Percentiles rank a stretch among this genome's conserved stretches.
Conservation (phyloP, 164 flowering plant species). For the Nymphaea colorata region DNA sequence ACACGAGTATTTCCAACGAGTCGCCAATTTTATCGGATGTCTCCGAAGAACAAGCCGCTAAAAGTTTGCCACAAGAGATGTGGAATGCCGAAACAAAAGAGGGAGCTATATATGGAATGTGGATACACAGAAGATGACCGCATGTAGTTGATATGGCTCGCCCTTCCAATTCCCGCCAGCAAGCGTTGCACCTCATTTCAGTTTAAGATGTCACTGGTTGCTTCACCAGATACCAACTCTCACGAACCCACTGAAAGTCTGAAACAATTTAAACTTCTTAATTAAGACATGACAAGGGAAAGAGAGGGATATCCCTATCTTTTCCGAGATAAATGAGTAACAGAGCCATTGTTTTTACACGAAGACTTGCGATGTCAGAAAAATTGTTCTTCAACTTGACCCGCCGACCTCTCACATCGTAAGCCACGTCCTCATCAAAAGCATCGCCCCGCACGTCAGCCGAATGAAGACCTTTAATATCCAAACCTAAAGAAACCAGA, state of each 20-base stretch:
- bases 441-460: too few species aligned
- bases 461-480: too few species aligned
- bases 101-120: neutral
- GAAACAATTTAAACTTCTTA: neutral
- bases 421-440: too few species aligned
- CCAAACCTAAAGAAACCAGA: too few species aligned
- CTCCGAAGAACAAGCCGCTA: neutral
- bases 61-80: neutral
- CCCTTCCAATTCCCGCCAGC: constrained; percentile 90
- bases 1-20: neutral
- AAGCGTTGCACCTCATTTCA: constrained; percentile 86
- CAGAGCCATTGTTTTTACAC: too few species aligned
- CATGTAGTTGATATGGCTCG: constrained; percentile 71
- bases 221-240: neutral
- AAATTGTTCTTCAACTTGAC: too few species aligned
- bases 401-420: too few species aligned
- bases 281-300: neutral
- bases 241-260: neutral
- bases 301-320: neutral
- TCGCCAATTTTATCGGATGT: too few species aligned
- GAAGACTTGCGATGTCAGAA: too few species aligned
- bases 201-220: neutral
- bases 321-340: neutral
- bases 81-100: too few species aligned
- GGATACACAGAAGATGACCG: constrained; percentile 86